Conservation (phyloP, 441 rosid species). For the Adansonia grandidieri region DNA sequence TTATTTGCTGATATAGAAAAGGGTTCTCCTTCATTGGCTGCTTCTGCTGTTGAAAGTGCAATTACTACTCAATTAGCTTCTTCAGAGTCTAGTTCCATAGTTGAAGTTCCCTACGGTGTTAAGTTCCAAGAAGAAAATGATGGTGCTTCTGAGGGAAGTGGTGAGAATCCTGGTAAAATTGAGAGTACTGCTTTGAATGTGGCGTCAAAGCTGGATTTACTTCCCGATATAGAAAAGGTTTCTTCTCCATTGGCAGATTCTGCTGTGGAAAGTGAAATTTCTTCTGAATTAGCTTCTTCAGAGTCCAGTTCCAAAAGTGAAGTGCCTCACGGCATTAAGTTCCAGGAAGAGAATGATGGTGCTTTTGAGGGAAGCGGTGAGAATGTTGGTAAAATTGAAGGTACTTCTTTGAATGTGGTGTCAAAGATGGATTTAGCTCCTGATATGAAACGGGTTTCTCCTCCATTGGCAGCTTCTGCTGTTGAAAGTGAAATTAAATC, state of each 20-base stretch:
- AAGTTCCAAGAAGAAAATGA: conserved; percentile 7
- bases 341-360: neutral
- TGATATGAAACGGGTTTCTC: conserved; percentile 20
- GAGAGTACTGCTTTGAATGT: neutral
- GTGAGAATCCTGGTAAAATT: conserved; percentile 25
- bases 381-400: conserved; percentile 21
- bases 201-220: conserved; percentile 12
- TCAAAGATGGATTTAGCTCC: conserved; percentile 16
- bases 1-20: conserved; percentile 26
- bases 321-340: conserved; percentile 1
- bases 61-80: conserved; percentile 21
- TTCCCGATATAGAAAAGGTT: conserved; percentile 27
- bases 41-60: conserved; percentile 25
- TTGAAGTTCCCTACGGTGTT: conserved; percentile 12
- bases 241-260: conserved; percentile 2
- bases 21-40: conserved; percentile 13
- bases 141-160: conserved; percentile 13
- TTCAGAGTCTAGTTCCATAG: conserved; percentile 4
- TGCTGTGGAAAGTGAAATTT: conserved; percentile 26
- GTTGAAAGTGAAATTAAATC: conserved; percentile 23
- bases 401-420: conserved; percentile 21
- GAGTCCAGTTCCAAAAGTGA: conserved; percentile 13
- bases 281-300: conserved; percentile 20
- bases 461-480: conserved; percentile 14
- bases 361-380: conserved; percentile 20